A percentile compares a stretch with the other conserved stretches of the same genome.
These are phyloP conservation scores for Myriangium duriaei DNA, from an alignment of 2,329 filamentous ascomycete species.

Conservation along the genomic window DNA sequence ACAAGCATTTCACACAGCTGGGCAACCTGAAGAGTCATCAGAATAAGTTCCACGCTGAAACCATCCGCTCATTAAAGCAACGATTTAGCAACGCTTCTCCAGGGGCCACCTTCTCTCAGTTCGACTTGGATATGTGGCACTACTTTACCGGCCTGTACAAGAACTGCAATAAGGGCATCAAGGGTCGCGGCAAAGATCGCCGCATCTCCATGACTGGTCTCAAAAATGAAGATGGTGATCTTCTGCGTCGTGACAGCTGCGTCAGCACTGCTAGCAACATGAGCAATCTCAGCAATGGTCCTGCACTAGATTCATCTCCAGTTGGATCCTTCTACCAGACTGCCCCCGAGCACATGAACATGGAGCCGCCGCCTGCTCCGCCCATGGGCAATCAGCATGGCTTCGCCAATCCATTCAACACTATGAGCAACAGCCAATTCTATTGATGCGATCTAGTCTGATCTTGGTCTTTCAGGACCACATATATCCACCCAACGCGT, in stretches of 20 bases:
- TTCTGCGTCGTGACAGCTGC: background rate
- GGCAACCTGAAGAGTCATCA: slow-evolving; percentile 94
- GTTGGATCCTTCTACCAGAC: background rate
- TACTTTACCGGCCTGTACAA: slow-evolving; percentile 88
- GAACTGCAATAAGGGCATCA: slow-evolving; percentile 97
- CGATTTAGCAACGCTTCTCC: slow-evolving; percentile 41
- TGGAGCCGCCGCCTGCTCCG: background rate
- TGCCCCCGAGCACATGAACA: background rate
- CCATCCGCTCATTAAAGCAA: slow-evolving; percentile 54
- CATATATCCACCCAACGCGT: too few species aligned
- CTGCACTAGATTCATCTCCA: background rate
- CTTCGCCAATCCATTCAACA: background rate
- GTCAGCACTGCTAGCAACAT: slow-evolving; percentile 1
- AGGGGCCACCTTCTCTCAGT: slow-evolving; percentile 44
- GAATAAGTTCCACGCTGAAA: slow-evolving; percentile 80
- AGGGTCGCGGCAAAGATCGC: slow-evolving; percentile 79
- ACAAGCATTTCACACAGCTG: slow-evolving; percentile 77
- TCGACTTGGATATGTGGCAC: slow-evolving; percentile 59
- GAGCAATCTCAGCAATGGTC: background rate
- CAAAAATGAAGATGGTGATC: background rate
- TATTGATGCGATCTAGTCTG: too few species aligned
- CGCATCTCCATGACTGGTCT: slow-evolving; percentile 38
- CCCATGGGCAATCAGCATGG: background rate
- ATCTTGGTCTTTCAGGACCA: too few species aligned
- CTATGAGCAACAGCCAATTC: background rate